phyloP scores from a whole-genome alignment of 352 stramenopile species.

The Phytophthora litchii region DNA sequence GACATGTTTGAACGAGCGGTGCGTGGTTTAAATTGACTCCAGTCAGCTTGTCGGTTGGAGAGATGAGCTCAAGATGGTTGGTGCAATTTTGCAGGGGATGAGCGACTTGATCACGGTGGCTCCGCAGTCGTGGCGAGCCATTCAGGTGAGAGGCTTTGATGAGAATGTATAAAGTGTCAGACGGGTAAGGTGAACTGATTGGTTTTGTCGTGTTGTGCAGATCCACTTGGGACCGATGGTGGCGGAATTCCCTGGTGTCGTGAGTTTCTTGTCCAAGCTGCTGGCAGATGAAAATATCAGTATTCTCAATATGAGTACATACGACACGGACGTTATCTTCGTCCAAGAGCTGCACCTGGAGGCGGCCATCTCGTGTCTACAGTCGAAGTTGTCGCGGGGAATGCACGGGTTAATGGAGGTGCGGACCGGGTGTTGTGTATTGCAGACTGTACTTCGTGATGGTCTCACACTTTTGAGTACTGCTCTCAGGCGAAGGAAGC shows the following conservation, averaged over 20 bases:
- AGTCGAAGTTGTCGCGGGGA: slow-evolving; percentile 78
- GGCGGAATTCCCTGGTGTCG: slow-evolving; percentile 82
- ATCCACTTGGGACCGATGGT: slow-evolving; percentile 89
- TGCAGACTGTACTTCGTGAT: background rate
- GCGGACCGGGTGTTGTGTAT: background rate
- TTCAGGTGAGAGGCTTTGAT: slow-evolving; percentile 60
- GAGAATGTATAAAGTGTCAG: slow-evolving; percentile 12
- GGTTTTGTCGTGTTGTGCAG: slow-evolving; percentile 33
- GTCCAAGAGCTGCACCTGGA: slow-evolving; percentile 77
- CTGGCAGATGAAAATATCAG: slow-evolving; percentile 84
- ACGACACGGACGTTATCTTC: slow-evolving; percentile 91
- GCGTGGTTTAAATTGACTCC: slow-evolving; percentile 11
- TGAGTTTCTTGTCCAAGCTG: slow-evolving; percentile 87
- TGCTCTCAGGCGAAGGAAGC: slow-evolving; percentile 57
- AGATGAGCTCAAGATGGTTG: slow-evolving; percentile 3
- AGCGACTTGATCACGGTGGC: slow-evolving; percentile 68
- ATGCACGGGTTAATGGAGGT: slow-evolving; percentile 86
- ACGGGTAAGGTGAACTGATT: slow-evolving; percentile 7
- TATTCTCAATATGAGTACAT: slow-evolving; percentile 92
- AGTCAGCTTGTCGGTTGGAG: background rate
- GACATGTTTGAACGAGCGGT: slow-evolving; percentile 83
- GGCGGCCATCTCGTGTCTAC: slow-evolving; percentile 71
- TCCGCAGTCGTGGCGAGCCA: slow-evolving; percentile 77
- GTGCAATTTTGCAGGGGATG: slow-evolving; percentile 52
- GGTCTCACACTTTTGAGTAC: background rate